These are phyloP conservation scores for Chimonanthus salicifolius DNA, from an alignment of 164 flowering plant species.

Conservation along the genomic window DNA sequence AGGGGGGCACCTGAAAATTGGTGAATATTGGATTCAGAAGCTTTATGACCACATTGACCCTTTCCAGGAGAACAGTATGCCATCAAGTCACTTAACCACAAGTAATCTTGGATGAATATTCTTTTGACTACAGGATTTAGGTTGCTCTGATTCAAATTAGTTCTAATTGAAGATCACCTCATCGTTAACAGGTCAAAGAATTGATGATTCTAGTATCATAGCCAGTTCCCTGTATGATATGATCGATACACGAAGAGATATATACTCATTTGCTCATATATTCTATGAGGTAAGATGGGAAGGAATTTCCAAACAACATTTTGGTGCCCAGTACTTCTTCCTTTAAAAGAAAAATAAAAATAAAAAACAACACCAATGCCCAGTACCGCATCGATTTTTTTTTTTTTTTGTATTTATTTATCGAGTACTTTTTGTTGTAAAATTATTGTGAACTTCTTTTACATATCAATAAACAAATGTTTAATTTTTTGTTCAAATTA, in stretches of 20 bases:
- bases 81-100: background rate
- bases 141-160: background rate
- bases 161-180: background rate
- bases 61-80: slow-evolving; percentile 22
- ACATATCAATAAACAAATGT: no score
- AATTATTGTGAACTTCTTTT: no score
- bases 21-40: slow-evolving; percentile 67
- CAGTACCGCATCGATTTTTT: background rate
- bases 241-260: slow-evolving; percentile 30
- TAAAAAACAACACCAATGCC: no score
- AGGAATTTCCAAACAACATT: background rate
- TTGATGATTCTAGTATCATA: slow-evolving; percentile 5
- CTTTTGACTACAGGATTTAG: background rate
- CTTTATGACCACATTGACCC: slow-evolving; percentile 34
- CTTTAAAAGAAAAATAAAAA: no score
- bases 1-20: slow-evolving; percentile 58
- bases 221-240: slow-evolving; percentile 11
- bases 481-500: no score
- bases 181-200: slow-evolving; percentile 27
- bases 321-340: background rate
- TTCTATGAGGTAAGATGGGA: slow-evolving; percentile 33
- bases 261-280: slow-evolving; percentile 36
- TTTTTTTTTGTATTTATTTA: background rate
- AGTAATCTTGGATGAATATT: background rate
- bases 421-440: background rate